Evolutionary conservation across 176 grass and related monocot species (phyloP).

Genomic region (Zoysia japonica): DNA sequence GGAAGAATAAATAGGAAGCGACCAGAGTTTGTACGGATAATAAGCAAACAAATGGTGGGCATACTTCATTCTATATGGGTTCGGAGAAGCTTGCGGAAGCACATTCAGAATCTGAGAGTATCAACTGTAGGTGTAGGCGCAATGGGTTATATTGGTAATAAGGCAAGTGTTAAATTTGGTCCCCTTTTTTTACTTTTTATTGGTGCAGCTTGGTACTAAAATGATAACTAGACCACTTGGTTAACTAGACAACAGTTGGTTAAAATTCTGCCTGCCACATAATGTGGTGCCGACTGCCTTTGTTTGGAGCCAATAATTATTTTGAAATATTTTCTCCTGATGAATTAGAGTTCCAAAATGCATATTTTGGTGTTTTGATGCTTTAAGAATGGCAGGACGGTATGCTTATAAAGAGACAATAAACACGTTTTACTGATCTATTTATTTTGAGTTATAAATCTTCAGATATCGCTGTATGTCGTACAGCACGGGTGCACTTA

Average conservation of each 20-base stretch:
- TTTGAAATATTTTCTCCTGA: slow-evolving; percentile 3
- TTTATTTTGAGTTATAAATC: slow-evolving; percentile 3
- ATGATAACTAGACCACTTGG: background rate
- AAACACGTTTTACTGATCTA: background rate
- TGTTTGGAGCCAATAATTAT: background rate
- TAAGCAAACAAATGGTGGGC: too few relatives aligned
- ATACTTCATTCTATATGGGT: slow-evolving; percentile 45
- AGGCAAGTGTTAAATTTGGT: slow-evolving; percentile 52
- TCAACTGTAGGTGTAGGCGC: slow-evolving; percentile 88
- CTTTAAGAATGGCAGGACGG: background rate
- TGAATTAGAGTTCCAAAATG: background rate
- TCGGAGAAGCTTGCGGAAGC: slow-evolving; percentile 61
- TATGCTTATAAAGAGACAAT: background rate
- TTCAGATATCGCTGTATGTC: background rate
- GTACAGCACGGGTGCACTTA: slow-evolving; percentile 4
- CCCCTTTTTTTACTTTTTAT: background rate
- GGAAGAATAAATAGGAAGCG: background rate
- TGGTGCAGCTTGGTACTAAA: background rate
- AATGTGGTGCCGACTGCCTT: background rate
- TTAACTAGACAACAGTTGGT: background rate
- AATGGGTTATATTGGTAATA: slow-evolving; percentile 95
- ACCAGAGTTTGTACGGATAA: too few relatives aligned
- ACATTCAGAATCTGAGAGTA: slow-evolving; percentile 86
- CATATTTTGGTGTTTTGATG: background rate
- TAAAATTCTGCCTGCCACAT: slow-evolving; percentile 7